Conservation (phyloP, 306 rosid species). For the Quercus rubra region DNA sequence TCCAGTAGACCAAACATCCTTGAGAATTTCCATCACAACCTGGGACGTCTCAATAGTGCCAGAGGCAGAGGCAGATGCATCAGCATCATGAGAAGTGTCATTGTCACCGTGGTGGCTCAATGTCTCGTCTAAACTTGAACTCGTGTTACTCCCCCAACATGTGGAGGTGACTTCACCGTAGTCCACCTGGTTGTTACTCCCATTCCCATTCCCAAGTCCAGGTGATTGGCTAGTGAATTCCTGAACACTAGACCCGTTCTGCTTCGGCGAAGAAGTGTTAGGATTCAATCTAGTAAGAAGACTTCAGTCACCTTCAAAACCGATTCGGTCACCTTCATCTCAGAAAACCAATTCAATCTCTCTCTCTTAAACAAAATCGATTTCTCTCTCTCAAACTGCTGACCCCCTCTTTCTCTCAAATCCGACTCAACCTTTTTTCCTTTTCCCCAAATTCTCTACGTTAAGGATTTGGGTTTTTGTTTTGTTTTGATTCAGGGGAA, state of each 20-base stretch:
- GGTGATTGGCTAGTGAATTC: conserved; percentile 78
- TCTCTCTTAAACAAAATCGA: no score
- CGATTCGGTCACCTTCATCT: no score
- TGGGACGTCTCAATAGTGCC: conserved; percentile 48
- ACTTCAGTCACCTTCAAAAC: no score
- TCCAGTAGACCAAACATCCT: conserved; percentile 70
- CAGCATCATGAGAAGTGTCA: conserved; percentile 33
- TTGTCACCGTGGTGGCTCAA: conserved; percentile 40
- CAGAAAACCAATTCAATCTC: no score
- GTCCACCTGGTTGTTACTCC: conserved; percentile 34
- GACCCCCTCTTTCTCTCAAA: no score
- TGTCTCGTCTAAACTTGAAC: conserved; percentile 57
- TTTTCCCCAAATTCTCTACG: no score
- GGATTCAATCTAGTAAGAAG: conserved; percentile 35
- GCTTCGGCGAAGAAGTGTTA: conserved; percentile 40
- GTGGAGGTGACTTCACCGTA: conserved; percentile 72
- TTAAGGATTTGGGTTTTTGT: no score
- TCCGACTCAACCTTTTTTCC: no score
- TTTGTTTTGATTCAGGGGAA: no score
- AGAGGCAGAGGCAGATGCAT: conserved; percentile 18
- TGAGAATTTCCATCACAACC: conserved; percentile 75
- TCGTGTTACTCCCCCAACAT: conserved; percentile 39
- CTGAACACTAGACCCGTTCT: conserved; percentile 49
- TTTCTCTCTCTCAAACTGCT: no score
- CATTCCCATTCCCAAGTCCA: conserved; percentile 29